Evolutionary conservation across 495 filamentous ascomycete species (phyloP), one percentile per base, ranked within the genome.

Genomic region (Saxophila tyrrhenica): DNA sequence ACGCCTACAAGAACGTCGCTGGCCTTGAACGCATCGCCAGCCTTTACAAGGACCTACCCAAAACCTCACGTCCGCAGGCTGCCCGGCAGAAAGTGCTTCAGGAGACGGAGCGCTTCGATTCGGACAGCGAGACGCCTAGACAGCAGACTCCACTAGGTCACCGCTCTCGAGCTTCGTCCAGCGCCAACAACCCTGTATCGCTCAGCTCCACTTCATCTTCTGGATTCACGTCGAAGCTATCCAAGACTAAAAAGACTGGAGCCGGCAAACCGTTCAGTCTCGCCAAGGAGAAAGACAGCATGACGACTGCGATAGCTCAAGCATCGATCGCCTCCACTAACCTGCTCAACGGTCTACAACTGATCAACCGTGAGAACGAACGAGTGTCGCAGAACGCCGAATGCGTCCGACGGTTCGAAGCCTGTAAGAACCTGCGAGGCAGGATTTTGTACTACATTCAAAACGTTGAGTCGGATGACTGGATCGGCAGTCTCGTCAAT

Each of bases 311-410:
- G 19, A 84, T 97, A 38, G 94, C 90, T 1, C 85, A 87, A 17
- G 79, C 89, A 0, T 87, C 85, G 0, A 84, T 97, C 22, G 86
- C 90, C 10, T 85, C 89, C 39, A 96, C 88, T 0, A 95, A 96
- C 66, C 74, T 99, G 39, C 76, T 81, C 61, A 99, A 99, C 69
- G 81, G 84, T 19, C 75, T 99, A 16, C 89, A 89, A 58, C 80
- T 85, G 41, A 88, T 96, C 65, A 96, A 97, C 64, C 81, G 94
- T 35, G 94, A 97, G 67, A 81, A 75, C 32, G 81, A 92, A 64
- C 83, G 86, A 2, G 89, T 95, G 23, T 92, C 87, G 35, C 86
- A 94, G 58, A 91, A 96, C 62, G 67, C 75, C 13, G 78, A 85
- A 56, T 84, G 86, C 3, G 74, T 88, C 23, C 72, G 80, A 50